Evolutionary conservation across 441 rosid species (phyloP), one percentile per base, ranked within the genome.

Genomic region (Gossypium trilobum): DNA sequence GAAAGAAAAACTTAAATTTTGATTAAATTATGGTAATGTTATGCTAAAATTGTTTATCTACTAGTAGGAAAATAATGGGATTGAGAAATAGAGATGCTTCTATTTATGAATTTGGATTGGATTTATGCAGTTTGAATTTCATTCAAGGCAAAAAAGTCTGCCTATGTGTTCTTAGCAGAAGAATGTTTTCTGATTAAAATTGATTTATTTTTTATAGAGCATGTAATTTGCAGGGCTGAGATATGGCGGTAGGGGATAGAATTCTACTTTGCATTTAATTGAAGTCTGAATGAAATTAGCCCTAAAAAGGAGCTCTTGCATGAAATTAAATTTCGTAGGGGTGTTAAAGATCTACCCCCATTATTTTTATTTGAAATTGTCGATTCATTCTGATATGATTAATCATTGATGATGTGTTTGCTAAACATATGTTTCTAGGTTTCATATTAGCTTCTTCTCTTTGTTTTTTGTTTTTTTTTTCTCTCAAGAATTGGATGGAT

Each of bases 241-340:
- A 50, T 67, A n/a, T 50, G 58, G 51, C 3, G 9, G 8, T 16
- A 14, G 0, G 20, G 55, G 44, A 25, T 48, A 2, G 16, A 4
- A 8, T n/a, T n/a, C 50, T 25, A 14, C 17, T 27, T 14, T 27
- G 8, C 25, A 46, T 46, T 7, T 13, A 14, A 27, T 68, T 68
- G 72, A 68, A 51, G 29, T 25, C 7, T 25, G 42, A 3, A 16
- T 63, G 27, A 3, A 39, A 23, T 19, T 39, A 17, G 9, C 51
- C 48, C 68, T 2, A 0, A 36, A 63, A 36, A 46, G 8, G n/a
- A 7, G 16, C 23, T 68, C 52, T 50, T 50, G 71, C 52, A 56
- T 56, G 65, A 59, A 25, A 59, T 59, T 20, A 27, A 56, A 56
- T 55, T 55, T 70, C 19, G n/a, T 70, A 14, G 48, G 65, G 73